Percentiles rank a stretch among this genome's conserved stretches.
Evolutionary conservation across 2,329 filamentous ascomycete species (phyloP).

Genomic region (Spiromastix sp.): DNA sequence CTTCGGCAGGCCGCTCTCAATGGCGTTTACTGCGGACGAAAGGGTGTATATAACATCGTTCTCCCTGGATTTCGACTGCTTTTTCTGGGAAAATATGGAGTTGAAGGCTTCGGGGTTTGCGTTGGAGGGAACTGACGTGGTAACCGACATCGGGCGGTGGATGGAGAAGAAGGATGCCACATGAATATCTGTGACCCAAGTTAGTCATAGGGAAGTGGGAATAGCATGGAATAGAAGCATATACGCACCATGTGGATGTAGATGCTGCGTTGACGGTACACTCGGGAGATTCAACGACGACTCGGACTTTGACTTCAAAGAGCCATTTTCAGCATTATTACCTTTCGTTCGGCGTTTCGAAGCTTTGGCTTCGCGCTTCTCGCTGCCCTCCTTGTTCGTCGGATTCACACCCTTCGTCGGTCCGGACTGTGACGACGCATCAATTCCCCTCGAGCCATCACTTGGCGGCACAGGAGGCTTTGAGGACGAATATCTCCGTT

Average conservation of each 20-base stretch:
- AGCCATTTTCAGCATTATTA: slow-evolving; percentile 20
- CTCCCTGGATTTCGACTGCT: slow-evolving; percentile 34
- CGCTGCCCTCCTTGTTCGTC: slow-evolving; percentile 22
- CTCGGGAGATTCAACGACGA: slow-evolving; percentile 35
- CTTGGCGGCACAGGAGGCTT: slow-evolving; percentile 37
- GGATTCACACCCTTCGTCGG: slow-evolving; percentile 29
- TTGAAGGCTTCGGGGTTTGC: slow-evolving; percentile 68
- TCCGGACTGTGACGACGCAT: slow-evolving; percentile 28
- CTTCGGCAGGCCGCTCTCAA: slow-evolving; percentile 30
- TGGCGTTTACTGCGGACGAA: slow-evolving; percentile 34
- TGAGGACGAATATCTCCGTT: slow-evolving; percentile 40
- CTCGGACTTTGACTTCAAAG: slow-evolving; percentile 27
- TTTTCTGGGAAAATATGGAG: slow-evolving; percentile 64
- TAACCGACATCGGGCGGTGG: slow-evolving; percentile 86
- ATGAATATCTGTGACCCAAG: slow-evolving; percentile 62
- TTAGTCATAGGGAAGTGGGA: not conserved
- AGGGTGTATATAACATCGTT: slow-evolving; percentile 57
- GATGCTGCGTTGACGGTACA: slow-evolving; percentile 39
- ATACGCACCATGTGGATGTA: slow-evolving; percentile 39
- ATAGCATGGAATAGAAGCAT: slow-evolving; percentile 1
- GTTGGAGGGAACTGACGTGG: slow-evolving; percentile 63
- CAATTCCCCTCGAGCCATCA: slow-evolving; percentile 33
- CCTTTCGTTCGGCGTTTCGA: slow-evolving; percentile 26
- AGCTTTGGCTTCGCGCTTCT: slow-evolving; percentile 22
- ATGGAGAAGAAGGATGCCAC: slow-evolving; percentile 92